A percentile compares a stretch with the other conserved stretches of the same genome.
These are phyloP conservation scores for Chaetomiaceae sp. DNA, from an alignment of 2,329 filamentous ascomycete species.

Conservation along the genomic window DNA sequence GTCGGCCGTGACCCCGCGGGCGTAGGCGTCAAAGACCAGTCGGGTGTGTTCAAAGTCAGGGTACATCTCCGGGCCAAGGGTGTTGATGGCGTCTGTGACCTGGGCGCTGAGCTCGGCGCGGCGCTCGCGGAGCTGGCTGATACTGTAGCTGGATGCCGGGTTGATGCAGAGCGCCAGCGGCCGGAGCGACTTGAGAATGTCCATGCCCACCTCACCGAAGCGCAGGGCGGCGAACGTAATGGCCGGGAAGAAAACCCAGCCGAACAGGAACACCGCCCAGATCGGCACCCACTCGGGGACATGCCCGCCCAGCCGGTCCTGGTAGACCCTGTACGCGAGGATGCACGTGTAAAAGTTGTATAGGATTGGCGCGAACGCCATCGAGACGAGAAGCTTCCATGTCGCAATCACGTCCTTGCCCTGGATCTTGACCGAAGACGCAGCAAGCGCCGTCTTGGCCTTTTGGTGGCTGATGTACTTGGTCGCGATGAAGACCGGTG, in stretches of 20 bases:
- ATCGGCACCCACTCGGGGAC: slow-evolving; percentile 76
- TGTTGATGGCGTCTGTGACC: slow-evolving; percentile 91
- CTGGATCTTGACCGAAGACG: slow-evolving; percentile 82
- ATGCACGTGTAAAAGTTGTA: slow-evolving; percentile 77
- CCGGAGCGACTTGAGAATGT: slow-evolving; percentile 90
- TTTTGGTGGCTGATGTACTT: slow-evolving; percentile 80
- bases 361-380: slow-evolving; percentile 75
- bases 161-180: slow-evolving; percentile 82
- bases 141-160: slow-evolving; percentile 77
- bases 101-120: slow-evolving; percentile 72
- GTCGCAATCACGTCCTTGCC: slow-evolving; percentile 88
- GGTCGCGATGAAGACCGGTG: slow-evolving; percentile 79
- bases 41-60: slow-evolving; percentile 85
- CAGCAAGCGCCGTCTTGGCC: slow-evolving; percentile 76
- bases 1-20: slow-evolving; percentile 28
- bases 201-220: slow-evolving; percentile 98
- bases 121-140: slow-evolving; percentile 69
- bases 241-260: slow-evolving; percentile 75
- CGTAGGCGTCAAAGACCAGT: slow-evolving; percentile 52
- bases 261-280: slow-evolving; percentile 69
- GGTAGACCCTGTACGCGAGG: slow-evolving; percentile 71
- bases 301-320: slow-evolving; percentile 77
- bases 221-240: slow-evolving; percentile 91
- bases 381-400: slow-evolving; percentile 87
- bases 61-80: slow-evolving; percentile 91